Base-by-base conservation (phyloP, 306 rosid genomes). In the Trifolium repens region DNA sequence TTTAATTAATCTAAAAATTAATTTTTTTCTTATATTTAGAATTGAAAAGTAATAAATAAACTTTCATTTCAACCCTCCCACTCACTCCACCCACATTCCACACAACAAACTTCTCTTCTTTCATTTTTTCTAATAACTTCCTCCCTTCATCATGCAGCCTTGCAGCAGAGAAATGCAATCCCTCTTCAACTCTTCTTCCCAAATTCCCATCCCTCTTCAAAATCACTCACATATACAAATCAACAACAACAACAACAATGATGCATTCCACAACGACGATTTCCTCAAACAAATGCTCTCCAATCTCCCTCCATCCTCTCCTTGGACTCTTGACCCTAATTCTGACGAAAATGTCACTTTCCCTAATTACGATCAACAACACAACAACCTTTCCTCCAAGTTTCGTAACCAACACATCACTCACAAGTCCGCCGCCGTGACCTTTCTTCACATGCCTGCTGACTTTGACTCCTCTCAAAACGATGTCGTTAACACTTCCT, bases 261-360 rank as follows among this genome's bases (percentile, higher is more conserved):
- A 87, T 72, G 26, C 64, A 58, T 86, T 85, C 50, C 89, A 88
- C 15, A 82, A 84, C 71, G 99, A 94, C 34, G 99, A 92, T 80
- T 92, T 94, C 19, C 88, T 94, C 76, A 96, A 94, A 35, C 97
- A 92, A 83, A 89, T 94, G 86, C 94, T 94, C 68, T 89, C 96
- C 26, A 85, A 79, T 49, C 84, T 92, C 67, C 89, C 88, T 58
- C 71, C 93, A 16, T 84, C 83, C 49, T 78, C 71, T 19, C 79
- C 96, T 0, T 91, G 94, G 94, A 39, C 47, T 34, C 73, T 86
- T 4, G 91, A 86, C 81, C 88, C 82, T 4, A 67, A 55, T 58
- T 59, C 85, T 0, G 82, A 79, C 5, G 39, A 67, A 7, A 73
- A 82, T 73, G 74, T 78, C 61, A 73, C 69, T 16, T 88, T 76